Evolutionary conservation across 73 alveolate species (phyloP).

Genomic region (Paramecium pentaurelia): DNA sequence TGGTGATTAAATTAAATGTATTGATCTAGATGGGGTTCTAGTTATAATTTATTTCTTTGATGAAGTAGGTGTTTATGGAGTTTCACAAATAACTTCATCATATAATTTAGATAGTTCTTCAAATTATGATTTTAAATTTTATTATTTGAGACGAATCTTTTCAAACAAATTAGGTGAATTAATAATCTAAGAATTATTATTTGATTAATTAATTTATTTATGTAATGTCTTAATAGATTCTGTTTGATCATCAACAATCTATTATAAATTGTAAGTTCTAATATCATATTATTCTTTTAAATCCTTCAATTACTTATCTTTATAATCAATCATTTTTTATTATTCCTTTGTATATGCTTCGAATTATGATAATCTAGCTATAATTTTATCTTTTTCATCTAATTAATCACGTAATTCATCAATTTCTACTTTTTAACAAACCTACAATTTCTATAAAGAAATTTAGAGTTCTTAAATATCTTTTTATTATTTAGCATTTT

Average conservation of each 20-base stretch:
- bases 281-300: background rate
- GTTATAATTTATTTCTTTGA: background rate
- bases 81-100: background rate
- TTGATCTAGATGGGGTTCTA: background rate
- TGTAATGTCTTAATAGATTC: background rate
- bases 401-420: background rate
- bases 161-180: background rate
- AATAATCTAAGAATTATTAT: background rate
- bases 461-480: background rate
- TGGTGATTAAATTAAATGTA: background rate
- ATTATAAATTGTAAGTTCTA: background rate
- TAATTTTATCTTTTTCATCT: background rate
- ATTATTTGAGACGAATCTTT: background rate
- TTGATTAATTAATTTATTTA: background rate
- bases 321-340: background rate
- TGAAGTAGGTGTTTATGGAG: background rate
- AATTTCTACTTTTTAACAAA: background rate
- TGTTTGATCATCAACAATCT: constrained; percentile 1
- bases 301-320: background rate
- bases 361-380: background rate
- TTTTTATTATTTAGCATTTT: background rate
- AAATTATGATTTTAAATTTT: background rate
- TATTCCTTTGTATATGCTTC: background rate
- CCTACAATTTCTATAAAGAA: background rate
- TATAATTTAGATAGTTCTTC: constrained; percentile 1